Conservation (phyloP, 495 filamentous ascomycete species). For the Peziza echinospora region DNA sequence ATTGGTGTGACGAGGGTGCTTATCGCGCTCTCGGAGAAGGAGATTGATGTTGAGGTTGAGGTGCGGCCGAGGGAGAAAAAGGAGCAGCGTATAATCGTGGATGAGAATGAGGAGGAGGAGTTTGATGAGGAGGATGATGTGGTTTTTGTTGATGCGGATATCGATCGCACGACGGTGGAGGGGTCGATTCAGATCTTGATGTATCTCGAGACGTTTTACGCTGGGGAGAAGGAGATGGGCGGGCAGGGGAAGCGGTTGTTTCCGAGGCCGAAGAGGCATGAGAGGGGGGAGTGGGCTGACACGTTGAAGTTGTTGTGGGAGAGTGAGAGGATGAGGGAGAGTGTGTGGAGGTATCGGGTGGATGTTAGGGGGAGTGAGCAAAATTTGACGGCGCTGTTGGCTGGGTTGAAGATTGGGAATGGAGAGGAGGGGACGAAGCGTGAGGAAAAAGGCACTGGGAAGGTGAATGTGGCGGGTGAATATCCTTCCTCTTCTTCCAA, state of each 20-base stretch:
- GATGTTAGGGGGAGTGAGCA: too few species aligned
- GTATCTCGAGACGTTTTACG: slow-evolving; percentile 24
- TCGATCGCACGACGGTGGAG: slow-evolving; percentile 13
- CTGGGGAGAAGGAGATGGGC: slow-evolving; percentile 5
- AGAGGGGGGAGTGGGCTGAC: slow-evolving; percentile 9
- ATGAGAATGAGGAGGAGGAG: neutral
- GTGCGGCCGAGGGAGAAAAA: neutral
- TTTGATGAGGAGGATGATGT: neutral
- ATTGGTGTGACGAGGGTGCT: neutral
- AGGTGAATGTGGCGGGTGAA: neutral
- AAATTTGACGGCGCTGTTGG: neutral
- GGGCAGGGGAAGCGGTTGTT: slow-evolving; percentile 5
- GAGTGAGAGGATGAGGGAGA: slow-evolving; percentile 8
- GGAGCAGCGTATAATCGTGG: slow-evolving; percentile 10
- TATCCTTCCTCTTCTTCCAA: neutral
- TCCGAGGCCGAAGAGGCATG: slow-evolving; percentile 6
- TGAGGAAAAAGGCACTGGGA: neutral
- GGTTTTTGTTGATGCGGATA: slow-evolving; percentile 16
- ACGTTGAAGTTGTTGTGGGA: slow-evolving; percentile 13
- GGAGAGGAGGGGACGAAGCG: neutral
- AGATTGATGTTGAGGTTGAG: neutral
- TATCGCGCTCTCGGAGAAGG: slow-evolving; percentile 24
- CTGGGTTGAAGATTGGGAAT: neutral
- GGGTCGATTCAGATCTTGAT: slow-evolving; percentile 23
- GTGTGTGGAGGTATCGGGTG: slow-evolving; percentile 1